A percentile compares a stretch with the other conserved stretches of the same genome.
These are phyloP conservation scores for Syzygium jambos DNA, from an alignment of 345 rosid species.

Conservation along the genomic window DNA sequence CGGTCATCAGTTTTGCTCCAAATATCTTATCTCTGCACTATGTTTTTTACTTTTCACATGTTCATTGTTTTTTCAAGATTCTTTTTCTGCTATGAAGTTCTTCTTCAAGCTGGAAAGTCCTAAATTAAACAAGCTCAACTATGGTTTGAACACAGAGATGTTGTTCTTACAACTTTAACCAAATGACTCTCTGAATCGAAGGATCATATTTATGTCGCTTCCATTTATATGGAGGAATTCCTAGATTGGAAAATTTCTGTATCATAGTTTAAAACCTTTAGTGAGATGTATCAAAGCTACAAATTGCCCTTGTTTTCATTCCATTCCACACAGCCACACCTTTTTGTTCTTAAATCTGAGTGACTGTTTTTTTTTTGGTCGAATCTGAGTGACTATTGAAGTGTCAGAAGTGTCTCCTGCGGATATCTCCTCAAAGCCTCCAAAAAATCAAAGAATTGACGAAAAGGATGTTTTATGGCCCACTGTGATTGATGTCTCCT, in stretches of 20 bases:
- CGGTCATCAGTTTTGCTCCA: no score
- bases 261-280: neutral
- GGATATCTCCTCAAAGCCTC: no score
- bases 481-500: no score
- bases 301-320: neutral
- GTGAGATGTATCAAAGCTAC: neutral
- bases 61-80: no score
- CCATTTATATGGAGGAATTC: neutral
- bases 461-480: no score
- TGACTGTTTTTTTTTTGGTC: neutral
- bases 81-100: neutral
- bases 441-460: no score
- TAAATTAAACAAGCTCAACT: neutral
- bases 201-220: neutral
- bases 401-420: no score
- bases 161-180: neutral
- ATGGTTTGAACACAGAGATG: neutral
- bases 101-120: neutral
- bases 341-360: neutral
- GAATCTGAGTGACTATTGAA: no score
- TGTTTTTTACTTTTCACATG: no score
- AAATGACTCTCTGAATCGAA: neutral
- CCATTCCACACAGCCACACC: neutral
- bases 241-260: neutral
- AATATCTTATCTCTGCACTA: no score